Conservation (phyloP, 2,329 filamentous ascomycete genomes). For the Arachnomyces sp. region DNA sequence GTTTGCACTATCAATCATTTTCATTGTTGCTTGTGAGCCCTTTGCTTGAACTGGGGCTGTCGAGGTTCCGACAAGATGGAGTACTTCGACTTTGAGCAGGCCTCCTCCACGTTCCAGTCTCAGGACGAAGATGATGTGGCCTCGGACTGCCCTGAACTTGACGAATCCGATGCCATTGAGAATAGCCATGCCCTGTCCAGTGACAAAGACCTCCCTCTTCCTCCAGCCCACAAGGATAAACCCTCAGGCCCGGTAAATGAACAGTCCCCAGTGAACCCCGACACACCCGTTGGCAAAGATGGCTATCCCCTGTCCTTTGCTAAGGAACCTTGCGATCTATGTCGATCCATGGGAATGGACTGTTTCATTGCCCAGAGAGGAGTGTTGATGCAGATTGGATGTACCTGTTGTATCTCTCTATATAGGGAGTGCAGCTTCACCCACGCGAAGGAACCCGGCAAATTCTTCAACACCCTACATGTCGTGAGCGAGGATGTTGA, state of each 20-base stretch:
- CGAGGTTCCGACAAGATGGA: constrained; percentile 26
- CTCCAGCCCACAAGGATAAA: constrained; percentile 17
- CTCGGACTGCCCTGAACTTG: constrained; percentile 30
- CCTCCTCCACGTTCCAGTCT: constrained; percentile 29
- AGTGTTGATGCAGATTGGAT: constrained; percentile 33
- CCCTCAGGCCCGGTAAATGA: too few species aligned
- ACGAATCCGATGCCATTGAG: constrained; percentile 29
- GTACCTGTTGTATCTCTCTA: constrained; percentile 41
- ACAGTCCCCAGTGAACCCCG: constrained; percentile 11
- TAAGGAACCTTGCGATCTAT: constrained; percentile 39
- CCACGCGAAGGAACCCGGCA: constrained; percentile 32
- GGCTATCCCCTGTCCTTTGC: constrained; percentile 38
- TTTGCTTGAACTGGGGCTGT: neutral
- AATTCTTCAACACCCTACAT: constrained; percentile 37
- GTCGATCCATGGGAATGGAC: constrained; percentile 37
- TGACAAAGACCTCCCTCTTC: constrained; percentile 34
- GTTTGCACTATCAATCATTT: neutral
- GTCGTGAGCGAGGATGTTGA: constrained; percentile 36
- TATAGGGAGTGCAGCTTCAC: constrained; percentile 42
- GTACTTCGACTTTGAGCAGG: constrained; percentile 41
- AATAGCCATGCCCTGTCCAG: constrained; percentile 34
- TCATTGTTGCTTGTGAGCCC: neutral
- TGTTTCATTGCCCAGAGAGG: constrained; percentile 40
- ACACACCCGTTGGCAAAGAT: constrained; percentile 20
- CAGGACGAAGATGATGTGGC: constrained; percentile 31